Base-by-base conservation (phyloP, 2,329 filamentous ascomycete genomes). In the Lojkania enalia region DNA sequence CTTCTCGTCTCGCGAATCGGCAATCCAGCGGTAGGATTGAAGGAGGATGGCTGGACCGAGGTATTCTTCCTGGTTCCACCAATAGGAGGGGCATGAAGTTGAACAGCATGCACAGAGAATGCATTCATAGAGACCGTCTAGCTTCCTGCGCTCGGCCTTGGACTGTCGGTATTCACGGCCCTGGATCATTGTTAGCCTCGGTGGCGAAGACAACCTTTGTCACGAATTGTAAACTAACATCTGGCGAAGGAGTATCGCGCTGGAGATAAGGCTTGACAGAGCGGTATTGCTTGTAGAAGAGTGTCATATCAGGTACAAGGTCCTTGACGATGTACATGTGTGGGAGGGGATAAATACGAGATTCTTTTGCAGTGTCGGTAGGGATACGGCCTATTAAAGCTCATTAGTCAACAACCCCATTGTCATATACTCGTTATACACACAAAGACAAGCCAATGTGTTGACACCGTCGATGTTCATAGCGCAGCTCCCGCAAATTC, bases 241-340 rank as follows among this genome's bases (percentile, higher is more conserved):
- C 88, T 58, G 85, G 83, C 32, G 89, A 77, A 43, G 88, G 86
- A 20, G 89, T 94, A 54, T 91, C 86, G 67, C 90, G 84, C 79
- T 97, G 94, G 42, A 99, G 85, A 73, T 96, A 99, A 32, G 94
- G 94, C 85, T 97, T 95, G 77, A 99, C 96, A 13, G 91, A 96
- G 77, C 96, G 96, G 84, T 99, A 99, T 81, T 99, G 94, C 83
- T 97, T 97, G 84, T 99, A 99, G 79, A 99, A 97, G 68, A 94
- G 88, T 52, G 94, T 99, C 77, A 99, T 79, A 71, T 99, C 94
- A 48, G 94, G 92, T 23, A 99, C 94, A 52, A 99, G 84, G 72
- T 99, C 94, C 84, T 97, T 99, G 77, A 99, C 91, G 61, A 99
- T 89, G 76, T 96, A 99, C 74, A 91, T 96, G 78, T 99, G 94